Evolutionary conservation across 495 filamentous ascomycete species (phyloP).

Genomic region (Hypoxylon fuscum): DNA sequence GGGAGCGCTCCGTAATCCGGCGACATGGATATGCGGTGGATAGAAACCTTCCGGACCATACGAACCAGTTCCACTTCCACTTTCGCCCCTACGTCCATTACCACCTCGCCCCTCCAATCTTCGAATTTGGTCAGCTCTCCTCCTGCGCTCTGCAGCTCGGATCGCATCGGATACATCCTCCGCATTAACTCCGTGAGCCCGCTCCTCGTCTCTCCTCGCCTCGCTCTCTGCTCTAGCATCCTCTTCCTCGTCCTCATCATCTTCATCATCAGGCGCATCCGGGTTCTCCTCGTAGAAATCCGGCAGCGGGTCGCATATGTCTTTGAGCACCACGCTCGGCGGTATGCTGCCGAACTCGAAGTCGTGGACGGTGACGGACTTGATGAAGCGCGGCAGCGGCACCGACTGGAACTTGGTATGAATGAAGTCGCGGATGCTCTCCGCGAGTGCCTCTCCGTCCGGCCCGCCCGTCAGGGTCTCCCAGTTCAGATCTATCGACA

Average conservation of each 20-base stretch:
- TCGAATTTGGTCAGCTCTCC: constrained; percentile 47
- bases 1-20: constrained; percentile 40
- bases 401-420: constrained; percentile 94
- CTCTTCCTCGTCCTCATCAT: constrained; percentile 50
- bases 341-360: constrained; percentile 89
- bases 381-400: constrained; percentile 91
- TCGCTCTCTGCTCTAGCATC: constrained; percentile 31
- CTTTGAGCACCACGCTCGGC: constrained; percentile 90
- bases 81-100: constrained; percentile 13
- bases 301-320: constrained; percentile 91
- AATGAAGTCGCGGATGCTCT: constrained; percentile 89
- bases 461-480: constrained; percentile 87
- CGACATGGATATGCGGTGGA: constrained; percentile 50
- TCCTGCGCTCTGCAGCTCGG: constrained; percentile 55
- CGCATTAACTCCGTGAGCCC: neutral
- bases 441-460: constrained; percentile 83
- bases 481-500: constrained; percentile 99
- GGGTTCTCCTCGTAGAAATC: constrained; percentile 96
- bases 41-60: constrained; percentile 39
- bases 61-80: constrained; percentile 2
- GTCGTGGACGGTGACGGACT: constrained; percentile 90
- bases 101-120: constrained; percentile 35
- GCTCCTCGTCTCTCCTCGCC: neutral
- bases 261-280: constrained; percentile 56
- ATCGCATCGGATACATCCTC: constrained; percentile 51